Evolutionary conservation across 768 basidiomycete genomes (phyloP), one percentile per base, ranked within the genome.

Genomic region (Pleurotus eryngii): DNA sequence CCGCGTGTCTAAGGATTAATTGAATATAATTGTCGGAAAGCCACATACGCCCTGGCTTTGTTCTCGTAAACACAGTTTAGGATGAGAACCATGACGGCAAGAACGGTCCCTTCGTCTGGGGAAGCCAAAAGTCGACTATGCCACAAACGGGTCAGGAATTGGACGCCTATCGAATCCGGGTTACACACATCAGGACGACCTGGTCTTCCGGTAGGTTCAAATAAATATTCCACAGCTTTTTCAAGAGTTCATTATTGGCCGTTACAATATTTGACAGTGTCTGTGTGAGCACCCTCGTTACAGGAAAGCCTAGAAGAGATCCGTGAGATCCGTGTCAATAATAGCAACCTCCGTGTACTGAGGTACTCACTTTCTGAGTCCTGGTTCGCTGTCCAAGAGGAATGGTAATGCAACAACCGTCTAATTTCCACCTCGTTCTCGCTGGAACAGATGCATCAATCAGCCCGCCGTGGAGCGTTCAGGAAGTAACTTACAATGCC

Each of bases 211-310:
- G 81, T 3, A 89, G 75, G 54, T 76, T 78, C 67, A 92, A 72
- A 63, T 87, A 87, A 1, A 72, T 76, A 37, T 77, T 76, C 90
- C 88, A 92, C 30, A 89, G 70, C 18, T 67, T 75, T n/a, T 75
- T 67, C 59, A 81, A 76, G 46, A 87, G 77, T 6, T 59, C 62
- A 42, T 86, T 81, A 59, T 93, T 90, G 6, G 80, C 79, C 2
- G 95, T 92, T 30, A 95, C 80, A 20, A 93, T 76, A 68, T 97
- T 97, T 17, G 92, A 90, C 26, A 96, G 76, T 3, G 89, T 74
- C 68, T 97, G 93, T 2, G 86, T 76, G 26, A 91, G 73, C 57
- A 90, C 78, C 14, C 90, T 79, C 6, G 88, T 84, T 17, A 81
- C 75, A 0, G 78, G 72, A 55, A 83, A 77, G 57, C 82, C 94